Evolutionary conservation across 768 basidiomycete genomes (phyloP).

Genomic region (Trametes coccinea): DNA sequence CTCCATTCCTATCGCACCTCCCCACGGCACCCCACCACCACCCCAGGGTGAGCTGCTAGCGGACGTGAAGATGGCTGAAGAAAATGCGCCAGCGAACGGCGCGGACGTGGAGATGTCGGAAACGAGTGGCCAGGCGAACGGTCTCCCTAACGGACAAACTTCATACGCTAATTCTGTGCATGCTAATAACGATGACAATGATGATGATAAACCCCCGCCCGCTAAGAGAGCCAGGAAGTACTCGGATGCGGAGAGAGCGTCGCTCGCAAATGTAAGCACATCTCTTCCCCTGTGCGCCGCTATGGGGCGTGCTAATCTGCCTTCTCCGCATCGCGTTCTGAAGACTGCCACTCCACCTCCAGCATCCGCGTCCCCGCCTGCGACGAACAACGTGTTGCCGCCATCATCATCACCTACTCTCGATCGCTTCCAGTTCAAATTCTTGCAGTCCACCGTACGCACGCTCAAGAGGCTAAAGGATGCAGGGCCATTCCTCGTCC

Average conservation of each 20-base stretch:
- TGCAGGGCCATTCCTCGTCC: conserved; percentile 74
- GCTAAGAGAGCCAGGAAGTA: conserved; percentile 78
- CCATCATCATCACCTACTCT: conserved; percentile 45
- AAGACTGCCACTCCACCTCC: conserved; percentile 81
- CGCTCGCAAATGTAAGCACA: conserved; percentile 69
- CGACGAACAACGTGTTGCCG: conserved; percentile 19
- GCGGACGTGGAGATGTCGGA: conserved; percentile 30
- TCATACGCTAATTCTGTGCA: conserved; percentile 35
- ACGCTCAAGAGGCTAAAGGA: conserved; percentile 87
- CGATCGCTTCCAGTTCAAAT: conserved; percentile 73
- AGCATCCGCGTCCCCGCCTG: conserved; percentile 42
- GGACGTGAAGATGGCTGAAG: conserved; percentile 63
- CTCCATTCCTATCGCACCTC: conserved; percentile 45
- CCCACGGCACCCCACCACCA: conserved; percentile 48
- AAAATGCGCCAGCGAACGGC: conserved; percentile 21
- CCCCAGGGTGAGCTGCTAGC: conserved; percentile 45
- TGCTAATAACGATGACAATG: conserved; percentile 41
- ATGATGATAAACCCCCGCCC: conserved; percentile 71
- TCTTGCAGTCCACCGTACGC: conserved; percentile 74
- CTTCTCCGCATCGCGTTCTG: conserved; percentile 28
- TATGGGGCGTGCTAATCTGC: conserved; percentile 54
- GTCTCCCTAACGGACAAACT: conserved; percentile 29
- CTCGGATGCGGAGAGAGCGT: conserved; percentile 76
- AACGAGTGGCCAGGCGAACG: conserved; percentile 28
- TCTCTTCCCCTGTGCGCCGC: conserved; percentile 48